phyloP scores from a whole-genome alignment of 2,329 filamentous ascomycete genomes.

The Nannizziopsis barbatae region DNA sequence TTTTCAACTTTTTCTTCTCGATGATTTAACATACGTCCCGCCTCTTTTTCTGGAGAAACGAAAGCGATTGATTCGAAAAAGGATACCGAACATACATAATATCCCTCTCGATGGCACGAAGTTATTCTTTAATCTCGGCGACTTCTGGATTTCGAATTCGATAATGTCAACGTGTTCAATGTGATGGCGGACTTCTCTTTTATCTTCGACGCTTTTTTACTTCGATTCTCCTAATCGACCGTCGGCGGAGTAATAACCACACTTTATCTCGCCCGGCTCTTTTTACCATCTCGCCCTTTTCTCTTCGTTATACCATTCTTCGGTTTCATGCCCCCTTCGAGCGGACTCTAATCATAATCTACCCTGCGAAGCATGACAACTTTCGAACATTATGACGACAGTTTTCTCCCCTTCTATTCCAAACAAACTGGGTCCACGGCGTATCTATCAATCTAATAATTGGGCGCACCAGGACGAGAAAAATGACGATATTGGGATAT shows the following conservation, averaged over 20 bases:
- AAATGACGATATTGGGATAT: slow-evolving; percentile 8
- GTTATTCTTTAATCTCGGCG: background rate
- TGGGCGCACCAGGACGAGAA: slow-evolving; percentile 1
- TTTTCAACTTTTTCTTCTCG: slow-evolving; percentile 2
- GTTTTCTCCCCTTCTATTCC: background rate
- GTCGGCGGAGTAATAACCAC: background rate
- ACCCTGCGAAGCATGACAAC: slow-evolving; percentile 1
- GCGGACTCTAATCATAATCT: too few species aligned
- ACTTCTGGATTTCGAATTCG: background rate
- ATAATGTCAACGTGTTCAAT: background rate
- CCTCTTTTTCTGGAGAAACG: background rate
- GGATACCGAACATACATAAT: slow-evolving; percentile 4
- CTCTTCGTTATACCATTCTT: background rate
- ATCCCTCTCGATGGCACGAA: background rate
- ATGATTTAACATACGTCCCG: slow-evolving; percentile 1
- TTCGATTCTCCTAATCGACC: too few species aligned
- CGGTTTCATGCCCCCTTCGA: background rate
- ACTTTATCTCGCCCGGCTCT: too few species aligned
- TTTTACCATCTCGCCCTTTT: background rate
- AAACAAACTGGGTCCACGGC: background rate
- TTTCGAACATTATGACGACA: slow-evolving; percentile 1
- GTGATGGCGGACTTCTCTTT: background rate
- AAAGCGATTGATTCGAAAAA: too few species aligned
- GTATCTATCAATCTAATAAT: background rate
- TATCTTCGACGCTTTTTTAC: background rate